phyloP scores from a whole-genome alignment of 2,329 filamentous ascomycete genomes.

The Curvularia spicifera region DNA sequence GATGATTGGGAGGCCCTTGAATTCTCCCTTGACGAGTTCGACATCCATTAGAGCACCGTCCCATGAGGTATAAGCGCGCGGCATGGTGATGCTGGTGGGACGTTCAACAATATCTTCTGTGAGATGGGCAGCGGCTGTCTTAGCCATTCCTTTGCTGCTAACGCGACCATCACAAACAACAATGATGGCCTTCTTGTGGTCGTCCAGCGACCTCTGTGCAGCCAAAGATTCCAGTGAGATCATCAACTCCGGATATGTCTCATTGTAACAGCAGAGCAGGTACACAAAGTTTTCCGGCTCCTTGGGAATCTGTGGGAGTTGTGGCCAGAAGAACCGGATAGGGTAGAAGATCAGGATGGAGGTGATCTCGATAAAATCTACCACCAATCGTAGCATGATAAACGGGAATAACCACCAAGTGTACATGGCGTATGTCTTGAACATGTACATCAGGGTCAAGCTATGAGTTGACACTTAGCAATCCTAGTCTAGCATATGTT shows the following conservation, averaged over 20 bases:
- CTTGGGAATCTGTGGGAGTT: neutral
- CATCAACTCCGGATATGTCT: conserved; percentile 10
- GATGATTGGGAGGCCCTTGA: conserved; percentile 8
- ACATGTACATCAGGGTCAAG: conserved; percentile 4
- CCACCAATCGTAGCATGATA: neutral
- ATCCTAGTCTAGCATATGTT: neutral
- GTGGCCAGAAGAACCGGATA: neutral
- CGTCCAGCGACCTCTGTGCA: conserved; percentile 6
- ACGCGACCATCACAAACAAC: conserved; percentile 13
- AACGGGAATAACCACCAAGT: conserved; percentile 1
- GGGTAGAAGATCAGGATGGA: conserved; percentile 4
- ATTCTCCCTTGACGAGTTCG: conserved; percentile 11
- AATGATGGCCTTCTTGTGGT: conserved; percentile 10
- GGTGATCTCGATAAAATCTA: conserved; percentile 8
- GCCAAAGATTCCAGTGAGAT: conserved; percentile 8
- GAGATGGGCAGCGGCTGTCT: conserved; percentile 10
- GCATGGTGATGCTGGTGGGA: neutral
- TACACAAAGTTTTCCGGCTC: conserved; percentile 8
- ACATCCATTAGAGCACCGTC: conserved; percentile 7
- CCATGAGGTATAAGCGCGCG: conserved; percentile 5
- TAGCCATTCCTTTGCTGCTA: conserved; percentile 9
- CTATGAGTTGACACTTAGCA: neutral
- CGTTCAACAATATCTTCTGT: conserved; percentile 13
- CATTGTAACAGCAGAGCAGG: conserved; percentile 11
- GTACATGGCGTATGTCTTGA: neutral